These are phyloP conservation scores for California macrophylla DNA, from an alignment of 441 rosid genomes.

Conservation along the genomic window DNA sequence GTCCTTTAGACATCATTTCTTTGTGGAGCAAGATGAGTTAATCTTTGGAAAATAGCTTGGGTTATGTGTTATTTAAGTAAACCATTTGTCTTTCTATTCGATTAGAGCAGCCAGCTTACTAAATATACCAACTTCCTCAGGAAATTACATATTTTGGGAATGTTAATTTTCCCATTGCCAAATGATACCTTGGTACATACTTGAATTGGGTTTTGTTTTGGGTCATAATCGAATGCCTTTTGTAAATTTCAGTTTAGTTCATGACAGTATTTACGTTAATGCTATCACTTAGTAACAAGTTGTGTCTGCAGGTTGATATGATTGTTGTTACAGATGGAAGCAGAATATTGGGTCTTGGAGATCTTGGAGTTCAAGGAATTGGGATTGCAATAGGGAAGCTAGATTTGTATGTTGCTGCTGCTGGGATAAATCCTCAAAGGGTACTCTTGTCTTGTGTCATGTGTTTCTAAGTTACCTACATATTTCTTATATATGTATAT, in stretches of 20 bases:
- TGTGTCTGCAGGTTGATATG: constrained; percentile 78
- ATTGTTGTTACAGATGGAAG: constrained; percentile 99
- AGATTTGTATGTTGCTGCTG: constrained; percentile 96
- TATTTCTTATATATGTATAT: constrained; percentile 6
- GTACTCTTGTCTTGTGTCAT: constrained; percentile 20
- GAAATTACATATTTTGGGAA: neutral
- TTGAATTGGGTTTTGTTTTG: neutral
- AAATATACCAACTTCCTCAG: neutral
- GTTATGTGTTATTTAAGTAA: neutral
- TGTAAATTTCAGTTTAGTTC: neutral
- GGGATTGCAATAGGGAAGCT: constrained; percentile 94
- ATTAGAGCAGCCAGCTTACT: neutral
- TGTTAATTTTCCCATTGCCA: neutral
- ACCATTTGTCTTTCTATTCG: neutral
- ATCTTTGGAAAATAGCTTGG: neutral
- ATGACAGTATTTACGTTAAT: neutral
- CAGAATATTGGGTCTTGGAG: constrained; percentile 97
- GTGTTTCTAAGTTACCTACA: constrained; percentile 3
- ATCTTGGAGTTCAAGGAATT: constrained; percentile 96
- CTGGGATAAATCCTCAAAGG: constrained; percentile 99
- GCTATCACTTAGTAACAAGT: neutral
- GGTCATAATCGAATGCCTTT: neutral
- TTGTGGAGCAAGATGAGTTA: neutral
- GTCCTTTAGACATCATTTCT: neutral
- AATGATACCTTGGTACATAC: neutral